A percentile compares a stretch with the other conserved stretches of the same genome.
Evolutionary conservation across 2,329 filamentous ascomycete species (phyloP).

Genomic region (Sporothrix pallida): DNA sequence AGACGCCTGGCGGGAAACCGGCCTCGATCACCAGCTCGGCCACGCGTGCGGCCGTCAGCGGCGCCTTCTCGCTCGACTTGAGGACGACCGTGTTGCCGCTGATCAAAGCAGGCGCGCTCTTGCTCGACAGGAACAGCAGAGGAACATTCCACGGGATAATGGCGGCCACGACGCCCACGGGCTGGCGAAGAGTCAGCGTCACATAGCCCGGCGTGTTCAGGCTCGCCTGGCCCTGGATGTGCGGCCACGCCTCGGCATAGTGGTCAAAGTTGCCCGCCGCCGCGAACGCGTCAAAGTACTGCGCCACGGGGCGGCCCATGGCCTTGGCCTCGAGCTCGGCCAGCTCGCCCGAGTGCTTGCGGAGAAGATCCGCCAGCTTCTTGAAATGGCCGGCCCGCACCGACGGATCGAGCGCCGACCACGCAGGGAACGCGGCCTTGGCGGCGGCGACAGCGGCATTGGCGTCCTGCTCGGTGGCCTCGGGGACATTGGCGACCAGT

Average conservation of each 20-base stretch:
- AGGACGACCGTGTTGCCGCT: conserved; percentile 62
- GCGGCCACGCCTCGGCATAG: conserved; percentile 51
- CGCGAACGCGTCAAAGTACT: conserved; percentile 48
- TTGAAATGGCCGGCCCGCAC: conserved; percentile 50
- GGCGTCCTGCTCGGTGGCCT: conserved; percentile 53
- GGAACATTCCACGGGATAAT: conserved; percentile 72
- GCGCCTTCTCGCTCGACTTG: conserved; percentile 64
- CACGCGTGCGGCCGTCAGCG: conserved; percentile 61
- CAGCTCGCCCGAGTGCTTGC: conserved; percentile 50
- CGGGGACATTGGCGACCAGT: conserved; percentile 50
- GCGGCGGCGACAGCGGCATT: conserved; percentile 53
- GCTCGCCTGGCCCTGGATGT: conserved; percentile 53
- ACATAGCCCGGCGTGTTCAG: conserved; percentile 56
- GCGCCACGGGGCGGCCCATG: conserved; percentile 52
- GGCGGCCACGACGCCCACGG: conserved; percentile 58
- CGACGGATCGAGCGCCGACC: conserved; percentile 50
- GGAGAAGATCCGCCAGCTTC: conserved; percentile 54
- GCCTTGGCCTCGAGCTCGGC: conserved; percentile 53
- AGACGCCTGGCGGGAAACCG: conserved; percentile 71
- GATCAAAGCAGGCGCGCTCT: conserved; percentile 67
- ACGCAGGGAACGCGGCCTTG: conserved; percentile 52
- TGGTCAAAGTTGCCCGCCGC: conserved; percentile 49
- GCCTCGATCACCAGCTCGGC: conserved; percentile 68
- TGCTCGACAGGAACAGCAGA: conserved; percentile 69
- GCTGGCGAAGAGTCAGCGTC: conserved; percentile 55